Evolutionary conservation across 768 basidiomycete species (phyloP), one percentile per base, ranked within the genome.

Genomic region (Serendipita sp.): DNA sequence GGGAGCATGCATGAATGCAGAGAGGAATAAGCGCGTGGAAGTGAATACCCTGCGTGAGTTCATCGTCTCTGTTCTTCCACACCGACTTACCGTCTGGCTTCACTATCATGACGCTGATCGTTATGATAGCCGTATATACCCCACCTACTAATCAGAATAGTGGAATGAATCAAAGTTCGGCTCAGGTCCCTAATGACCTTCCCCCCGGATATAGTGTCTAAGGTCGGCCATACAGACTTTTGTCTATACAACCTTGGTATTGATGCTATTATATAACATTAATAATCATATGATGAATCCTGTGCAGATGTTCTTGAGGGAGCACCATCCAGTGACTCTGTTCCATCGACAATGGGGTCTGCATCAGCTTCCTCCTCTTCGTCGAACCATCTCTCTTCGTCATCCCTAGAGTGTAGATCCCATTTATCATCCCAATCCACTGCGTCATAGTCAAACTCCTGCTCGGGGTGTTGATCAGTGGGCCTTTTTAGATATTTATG

Each of bases 351-450:
- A 13, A 41, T 13, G 13, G 38, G 38, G 13, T 7, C 7, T 13
- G 13, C 38, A 41, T 41, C 38, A 13, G 38, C 56, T 64, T 68
- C 68, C 18, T 69, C 68, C 24, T 69, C 68, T 30, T 69, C 68
- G 35, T 69, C 68, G 34, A 69, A 69, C 68, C 68, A 69, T 38
- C 65, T 47, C 32, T 69, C 68, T 54, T 69, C 68, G 24, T 69
- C 67, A 41, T 69, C 68, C 1, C 44, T 45, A 10, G 41, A 38
- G 7, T 68, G 65, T 5, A 24, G 35, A 45, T 69, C 68, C 68
- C 68, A 69, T 51, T 56, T 47, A 18, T 68, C 65, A 51, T 66
- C 63, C 51, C 63, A 69, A 38, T 69, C 68, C 34, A 69, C 68
- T 11, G 32, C n/a, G 30, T 69, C 67, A 34, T 69, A 69, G 10